Conservation (phyloP, 2,329 filamentous ascomycete genomes). For the Ophiostoma perfectum region DNA sequence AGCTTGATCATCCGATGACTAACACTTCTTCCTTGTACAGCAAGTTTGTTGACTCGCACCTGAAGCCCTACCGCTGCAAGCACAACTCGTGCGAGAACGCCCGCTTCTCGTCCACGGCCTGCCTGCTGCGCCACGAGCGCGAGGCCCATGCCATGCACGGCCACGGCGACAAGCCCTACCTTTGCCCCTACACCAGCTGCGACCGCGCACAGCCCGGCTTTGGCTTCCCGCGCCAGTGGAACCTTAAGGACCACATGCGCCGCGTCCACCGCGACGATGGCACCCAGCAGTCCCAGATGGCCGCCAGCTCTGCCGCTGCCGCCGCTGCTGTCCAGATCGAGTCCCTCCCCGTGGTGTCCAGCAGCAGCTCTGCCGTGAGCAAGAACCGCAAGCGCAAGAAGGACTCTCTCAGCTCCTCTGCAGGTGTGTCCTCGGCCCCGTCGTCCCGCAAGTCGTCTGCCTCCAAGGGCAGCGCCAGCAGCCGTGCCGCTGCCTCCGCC, state of each 20-base stretch:
- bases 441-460: slow-evolving; percentile 31
- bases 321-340: neutral
- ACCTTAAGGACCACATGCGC: slow-evolving; percentile 94
- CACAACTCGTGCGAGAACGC: slow-evolving; percentile 73
- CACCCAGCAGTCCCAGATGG: neutral
- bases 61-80: slow-evolving; percentile 96
- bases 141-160: slow-evolving; percentile 95
- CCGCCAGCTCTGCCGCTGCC: neutral
- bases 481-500: slow-evolving; percentile 26
- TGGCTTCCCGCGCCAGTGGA: slow-evolving; percentile 93
- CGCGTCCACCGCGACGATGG: slow-evolving; percentile 71
- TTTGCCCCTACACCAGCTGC: slow-evolving; percentile 82
- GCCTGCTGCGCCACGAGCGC: slow-evolving; percentile 87
- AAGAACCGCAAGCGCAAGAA: slow-evolving; percentile 57
- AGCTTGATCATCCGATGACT: neutral
- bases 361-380: slow-evolving; percentile 27
- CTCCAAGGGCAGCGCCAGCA: slow-evolving; percentile 22
- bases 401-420: slow-evolving; percentile 38
- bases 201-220: slow-evolving; percentile 76
- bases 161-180: slow-evolving; percentile 85
- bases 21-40: slow-evolving; percentile 41
- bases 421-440: slow-evolving; percentile 29
- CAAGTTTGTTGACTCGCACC: slow-evolving; percentile 94
- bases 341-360: neutral
- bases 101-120: slow-evolving; percentile 91